Evolutionary conservation across 78 protist genomes (phyloP).

Genomic region (Chrysochromulina parva): DNA sequence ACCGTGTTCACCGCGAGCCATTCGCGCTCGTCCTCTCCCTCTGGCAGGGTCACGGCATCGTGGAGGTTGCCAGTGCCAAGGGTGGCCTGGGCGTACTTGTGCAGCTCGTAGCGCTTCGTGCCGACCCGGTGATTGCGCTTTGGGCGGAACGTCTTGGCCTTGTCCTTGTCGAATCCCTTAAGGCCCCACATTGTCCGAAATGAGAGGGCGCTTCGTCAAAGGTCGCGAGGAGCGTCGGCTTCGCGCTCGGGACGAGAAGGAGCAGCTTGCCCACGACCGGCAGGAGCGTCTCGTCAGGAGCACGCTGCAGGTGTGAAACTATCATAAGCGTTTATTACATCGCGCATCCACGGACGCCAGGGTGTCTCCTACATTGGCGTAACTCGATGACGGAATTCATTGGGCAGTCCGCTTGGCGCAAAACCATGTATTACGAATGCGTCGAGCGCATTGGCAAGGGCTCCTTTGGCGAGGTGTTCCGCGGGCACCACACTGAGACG

Average conservation of each 20-base stretch:
- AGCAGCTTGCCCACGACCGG: too few relatives aligned
- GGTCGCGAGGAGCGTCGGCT: too few relatives aligned
- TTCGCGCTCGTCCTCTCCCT: slow-evolving; percentile 92
- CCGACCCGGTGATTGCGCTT: not conserved
- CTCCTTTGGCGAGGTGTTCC: slow-evolving; percentile 58
- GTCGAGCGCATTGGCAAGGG: slow-evolving; percentile 55
- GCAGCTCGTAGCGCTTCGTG: slow-evolving; percentile 40
- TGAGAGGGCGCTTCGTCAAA: too few relatives aligned
- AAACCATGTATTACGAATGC: not conserved
- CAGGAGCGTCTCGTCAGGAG: too few relatives aligned
- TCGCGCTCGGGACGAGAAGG: too few relatives aligned
- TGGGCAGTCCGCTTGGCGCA: too few relatives aligned
- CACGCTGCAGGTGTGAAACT: too few relatives aligned
- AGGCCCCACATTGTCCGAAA: too few relatives aligned
- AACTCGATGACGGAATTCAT: too few relatives aligned
- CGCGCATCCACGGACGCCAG: too few relatives aligned
- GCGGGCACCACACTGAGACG: slow-evolving; percentile 71
- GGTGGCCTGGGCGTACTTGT: slow-evolving; percentile 52
- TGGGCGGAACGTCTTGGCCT: not conserved
- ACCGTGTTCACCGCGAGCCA: slow-evolving; percentile 96
- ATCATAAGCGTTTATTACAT: too few relatives aligned
- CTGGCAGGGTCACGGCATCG: slow-evolving; percentile 90
- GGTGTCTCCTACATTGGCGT: too few relatives aligned
- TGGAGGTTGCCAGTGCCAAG: slow-evolving; percentile 61
- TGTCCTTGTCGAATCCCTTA: not conserved